These are phyloP conservation scores for Beauveria australis DNA, from an alignment of 2,329 filamentous ascomycete species.

Conservation along the genomic window DNA sequence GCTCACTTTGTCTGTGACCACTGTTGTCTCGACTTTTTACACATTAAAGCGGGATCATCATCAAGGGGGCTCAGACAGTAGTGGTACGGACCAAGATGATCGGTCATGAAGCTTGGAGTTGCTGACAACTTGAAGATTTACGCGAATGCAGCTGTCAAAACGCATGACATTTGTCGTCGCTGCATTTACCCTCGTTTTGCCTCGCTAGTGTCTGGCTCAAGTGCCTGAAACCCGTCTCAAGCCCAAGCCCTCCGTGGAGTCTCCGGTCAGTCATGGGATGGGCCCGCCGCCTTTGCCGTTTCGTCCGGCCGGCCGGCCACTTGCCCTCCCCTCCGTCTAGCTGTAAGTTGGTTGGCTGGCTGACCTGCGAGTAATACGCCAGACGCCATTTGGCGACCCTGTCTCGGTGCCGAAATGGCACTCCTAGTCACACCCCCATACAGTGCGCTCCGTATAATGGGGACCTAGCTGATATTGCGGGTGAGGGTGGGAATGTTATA, in stretches of 20 bases:
- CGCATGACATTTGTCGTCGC: background rate
- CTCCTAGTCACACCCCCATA: background rate
- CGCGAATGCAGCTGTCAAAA: background rate
- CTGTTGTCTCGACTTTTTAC: background rate
- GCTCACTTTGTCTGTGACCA: background rate
- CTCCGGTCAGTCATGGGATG: background rate
- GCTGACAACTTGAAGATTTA: background rate
- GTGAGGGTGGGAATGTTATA: conserved; percentile 1
- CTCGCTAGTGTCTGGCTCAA: background rate
- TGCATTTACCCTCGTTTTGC: background rate
- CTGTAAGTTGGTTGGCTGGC: background rate
- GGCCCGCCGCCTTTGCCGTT: conserved; percentile 10
- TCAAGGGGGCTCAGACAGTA: background rate
- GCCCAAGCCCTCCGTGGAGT: conserved; percentile 8
- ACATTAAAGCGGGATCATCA: background rate
- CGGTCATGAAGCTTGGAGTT: background rate
- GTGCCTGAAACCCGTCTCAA: conserved; percentile 4
- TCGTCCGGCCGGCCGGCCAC: conserved; percentile 4
- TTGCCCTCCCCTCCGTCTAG: background rate
- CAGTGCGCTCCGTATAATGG: conserved; percentile 4
- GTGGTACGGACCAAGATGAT: background rate
- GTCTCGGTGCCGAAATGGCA: conserved; percentile 3
- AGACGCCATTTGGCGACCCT: conserved; percentile 9
- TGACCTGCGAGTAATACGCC: conserved; percentile 6
- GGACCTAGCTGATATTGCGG: background rate